Base-by-base conservation (phyloP, 768 basidiomycete genomes). In the Mycena latifolia region DNA sequence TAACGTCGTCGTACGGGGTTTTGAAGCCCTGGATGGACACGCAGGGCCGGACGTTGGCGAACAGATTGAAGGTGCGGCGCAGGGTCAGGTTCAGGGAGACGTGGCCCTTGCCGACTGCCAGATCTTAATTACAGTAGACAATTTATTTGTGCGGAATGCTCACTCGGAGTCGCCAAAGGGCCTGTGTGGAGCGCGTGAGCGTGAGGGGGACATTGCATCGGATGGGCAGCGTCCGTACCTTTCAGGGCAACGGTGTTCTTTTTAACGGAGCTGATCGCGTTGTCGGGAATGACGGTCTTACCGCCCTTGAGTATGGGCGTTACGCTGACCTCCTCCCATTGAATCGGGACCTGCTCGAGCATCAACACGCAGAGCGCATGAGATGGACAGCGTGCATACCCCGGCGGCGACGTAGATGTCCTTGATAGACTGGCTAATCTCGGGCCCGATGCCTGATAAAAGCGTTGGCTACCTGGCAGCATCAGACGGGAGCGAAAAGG, bases 291-390 rank as follows among this genome's bases (percentile, higher is more conserved):
- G 66, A 94, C 94, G 53, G 96, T 98, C 85, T 98, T 98, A 54
- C 98, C 98, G 64, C 91, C 91, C 79, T 95, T 95, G 63, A 98
- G 82, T 58, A 97, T 88, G 15, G 98, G 98, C 9, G 94, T 92
- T 52, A 99, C 98, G 76, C 92, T 93, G 78, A 98, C 97, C 81
- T 99, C 98, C 79, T 99, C 98, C 98, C 98, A 99, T 81, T 95
- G 87, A 73, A 99, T 98, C 48, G 98, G 98, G 27, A 98, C 97
- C 95, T 97, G 65, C 35, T 35, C 33, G 55, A n/a, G 31, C 15
- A 51, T 46, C 25, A 43, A 51, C 67, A 31, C 24, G 55, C 58
- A 35, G 24, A 27, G 28, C 35, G 54, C 4, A 66, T 43, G 11
- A 5, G n/a, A 14, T 22, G 18, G 5, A 18, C 61, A 11, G 18